Evolutionary conservation across 345 rosid genomes (phyloP).

Genomic region (Leavenworthia alabamica): DNA sequence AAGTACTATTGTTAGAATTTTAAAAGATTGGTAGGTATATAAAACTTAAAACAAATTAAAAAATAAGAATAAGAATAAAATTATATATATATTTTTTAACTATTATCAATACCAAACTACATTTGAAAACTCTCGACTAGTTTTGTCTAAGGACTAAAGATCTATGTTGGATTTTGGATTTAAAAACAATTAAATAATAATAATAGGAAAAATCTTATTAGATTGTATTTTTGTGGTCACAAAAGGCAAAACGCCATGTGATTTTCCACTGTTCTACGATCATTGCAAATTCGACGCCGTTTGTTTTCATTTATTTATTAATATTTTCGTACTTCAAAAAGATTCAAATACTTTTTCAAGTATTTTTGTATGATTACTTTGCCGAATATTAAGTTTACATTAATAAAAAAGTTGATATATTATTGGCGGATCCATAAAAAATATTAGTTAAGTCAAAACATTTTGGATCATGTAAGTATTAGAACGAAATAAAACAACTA

Average conservation of each 20-base stretch:
- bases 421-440: no score
- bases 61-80: no score
- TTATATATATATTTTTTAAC: neutral
- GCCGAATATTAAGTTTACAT: neutral
- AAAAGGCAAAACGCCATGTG: constrained; percentile 26
- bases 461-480: no score
- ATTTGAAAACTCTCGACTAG: neutral
- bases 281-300: constrained; percentile 30
- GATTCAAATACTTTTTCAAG: neutral
- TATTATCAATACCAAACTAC: neutral
- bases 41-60: no score
- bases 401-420: neutral
- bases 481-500: no score
- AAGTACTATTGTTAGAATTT: no score
- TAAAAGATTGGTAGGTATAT: no score
- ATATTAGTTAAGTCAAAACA: no score
- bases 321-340: neutral
- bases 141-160: neutral
- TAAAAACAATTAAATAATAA: neutral
- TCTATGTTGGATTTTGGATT: constrained; percentile 5
- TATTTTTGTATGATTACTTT: neutral
- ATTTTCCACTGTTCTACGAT: constrained; percentile 1
- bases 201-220: constrained; percentile 17
- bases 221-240: constrained; percentile 12
- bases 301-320: neutral